phyloP scores from a whole-genome alignment of 768 basidiomycete species.

The Pleurotus salmoneostramineus region DNA sequence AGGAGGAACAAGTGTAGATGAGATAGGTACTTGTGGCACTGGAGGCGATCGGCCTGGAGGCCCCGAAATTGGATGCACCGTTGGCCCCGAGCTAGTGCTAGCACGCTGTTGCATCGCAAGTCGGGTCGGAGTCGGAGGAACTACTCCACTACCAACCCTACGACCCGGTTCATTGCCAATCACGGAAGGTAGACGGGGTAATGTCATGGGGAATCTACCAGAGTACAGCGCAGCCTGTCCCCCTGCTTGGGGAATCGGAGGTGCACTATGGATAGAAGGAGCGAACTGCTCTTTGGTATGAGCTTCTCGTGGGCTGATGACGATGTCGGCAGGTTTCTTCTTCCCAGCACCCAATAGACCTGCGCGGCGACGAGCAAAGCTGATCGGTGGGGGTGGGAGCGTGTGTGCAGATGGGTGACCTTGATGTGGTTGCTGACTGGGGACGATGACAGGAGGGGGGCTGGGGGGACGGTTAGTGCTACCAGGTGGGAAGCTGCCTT shows the following conservation, averaged over 20 bases:
- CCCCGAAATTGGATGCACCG: constrained; percentile 17
- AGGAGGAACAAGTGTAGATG: constrained; percentile 59
- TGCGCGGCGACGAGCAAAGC: constrained; percentile 73
- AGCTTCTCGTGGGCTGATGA: constrained; percentile 68
- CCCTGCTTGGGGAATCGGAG: constrained; percentile 55
- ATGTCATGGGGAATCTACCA: constrained; percentile 54
- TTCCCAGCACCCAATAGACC: constrained; percentile 53
- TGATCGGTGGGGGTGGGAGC: constrained; percentile 68
- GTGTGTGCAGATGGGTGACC: constrained; percentile 32
- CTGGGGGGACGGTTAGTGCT: constrained; percentile 26
- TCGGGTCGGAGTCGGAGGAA: constrained; percentile 71
- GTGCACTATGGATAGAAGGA: constrained; percentile 75
- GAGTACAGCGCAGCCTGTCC: constrained; percentile 34
- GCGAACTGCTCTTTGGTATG: constrained; percentile 51
- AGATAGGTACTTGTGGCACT: constrained; percentile 63
- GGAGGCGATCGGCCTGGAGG: constrained; percentile 45
- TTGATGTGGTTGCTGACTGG: constrained; percentile 20
- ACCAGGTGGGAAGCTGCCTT: constrained; percentile 9
- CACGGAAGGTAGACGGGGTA: constrained; percentile 60
- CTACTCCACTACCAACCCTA: constrained; percentile 50
- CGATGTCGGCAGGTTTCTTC: constrained; percentile 76
- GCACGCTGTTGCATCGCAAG: constrained; percentile 42
- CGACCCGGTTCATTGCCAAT: constrained; percentile 40
- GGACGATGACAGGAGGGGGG: constrained; percentile 23
- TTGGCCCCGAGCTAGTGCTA: constrained; percentile 7